Evolutionary conservation across 2,329 filamentous ascomycete species (phyloP).

Genomic region (Cercospora citrullina): DNA sequence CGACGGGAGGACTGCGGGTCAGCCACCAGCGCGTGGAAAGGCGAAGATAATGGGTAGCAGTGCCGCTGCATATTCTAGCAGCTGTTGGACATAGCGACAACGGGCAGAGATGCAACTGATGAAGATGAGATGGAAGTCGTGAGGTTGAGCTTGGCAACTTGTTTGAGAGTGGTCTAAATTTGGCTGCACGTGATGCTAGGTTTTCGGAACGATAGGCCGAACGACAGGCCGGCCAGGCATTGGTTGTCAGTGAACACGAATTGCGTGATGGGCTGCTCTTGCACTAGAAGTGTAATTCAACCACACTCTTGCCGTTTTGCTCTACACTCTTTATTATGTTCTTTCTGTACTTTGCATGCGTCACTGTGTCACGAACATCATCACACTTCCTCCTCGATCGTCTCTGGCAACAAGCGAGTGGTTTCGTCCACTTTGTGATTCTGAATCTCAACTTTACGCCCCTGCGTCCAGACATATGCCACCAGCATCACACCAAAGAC

Average conservation of each 20-base stretch:
- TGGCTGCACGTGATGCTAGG: background rate
- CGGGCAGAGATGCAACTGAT: background rate
- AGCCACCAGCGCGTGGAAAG: conserved; percentile 9
- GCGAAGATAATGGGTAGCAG: background rate
- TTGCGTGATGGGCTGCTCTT: conserved; percentile 1
- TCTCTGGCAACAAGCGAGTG: conserved; percentile 22
- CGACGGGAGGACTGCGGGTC: background rate
- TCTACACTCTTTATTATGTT: background rate
- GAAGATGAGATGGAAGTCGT: background rate
- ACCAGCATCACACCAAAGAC: conserved; percentile 67
- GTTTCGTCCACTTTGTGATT: conserved; percentile 19
- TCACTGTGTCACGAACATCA: background rate
- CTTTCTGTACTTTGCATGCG: background rate
- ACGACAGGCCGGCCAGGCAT: background rate
- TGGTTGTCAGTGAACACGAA: background rate
- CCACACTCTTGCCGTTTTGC: background rate
- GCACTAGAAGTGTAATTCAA: background rate
- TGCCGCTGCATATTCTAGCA: background rate
- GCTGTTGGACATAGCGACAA: background rate
- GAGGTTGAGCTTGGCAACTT: background rate
- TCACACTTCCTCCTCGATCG: conserved; percentile 39
- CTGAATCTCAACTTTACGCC: conserved; percentile 18
- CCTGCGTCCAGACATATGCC: conserved; percentile 56
- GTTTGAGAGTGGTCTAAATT: background rate
- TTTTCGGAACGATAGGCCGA: background rate